These are phyloP conservation scores for Hamamelis virginiana DNA, from an alignment of 164 flowering plant species.

Conservation along the genomic window DNA sequence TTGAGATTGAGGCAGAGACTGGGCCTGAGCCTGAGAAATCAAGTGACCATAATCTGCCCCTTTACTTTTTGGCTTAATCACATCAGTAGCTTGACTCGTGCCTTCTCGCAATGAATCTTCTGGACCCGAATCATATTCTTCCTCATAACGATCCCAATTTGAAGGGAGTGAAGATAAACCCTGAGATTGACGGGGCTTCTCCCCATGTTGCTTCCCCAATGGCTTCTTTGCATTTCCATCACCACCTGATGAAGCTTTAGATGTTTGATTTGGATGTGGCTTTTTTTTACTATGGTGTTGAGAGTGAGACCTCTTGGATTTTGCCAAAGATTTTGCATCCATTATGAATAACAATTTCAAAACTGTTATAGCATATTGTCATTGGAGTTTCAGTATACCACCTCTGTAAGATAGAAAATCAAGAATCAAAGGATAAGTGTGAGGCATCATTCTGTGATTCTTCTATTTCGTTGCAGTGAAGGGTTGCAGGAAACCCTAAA, in stretches of 20 bases:
- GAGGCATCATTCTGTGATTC: too few species aligned
- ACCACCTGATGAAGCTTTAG: conserved; percentile 26
- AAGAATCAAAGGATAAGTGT: too few species aligned
- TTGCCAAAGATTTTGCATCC: conserved; percentile 77
- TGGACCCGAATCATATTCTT: conserved; percentile 30
- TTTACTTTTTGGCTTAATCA: conserved; percentile 63
- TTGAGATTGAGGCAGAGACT: conserved; percentile 30
- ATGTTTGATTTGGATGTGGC: conserved; percentile 33
- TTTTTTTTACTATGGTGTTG: conserved; percentile 52
- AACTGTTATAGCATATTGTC: too few species aligned
- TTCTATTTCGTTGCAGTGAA: too few species aligned
- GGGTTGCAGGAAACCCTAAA: too few species aligned
- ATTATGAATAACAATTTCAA: conserved; percentile 19
- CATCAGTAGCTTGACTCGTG: conserved; percentile 25
- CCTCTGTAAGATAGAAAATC: too few species aligned
- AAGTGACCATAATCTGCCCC: conserved; percentile 68
- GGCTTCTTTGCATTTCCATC: conserved; percentile 22
- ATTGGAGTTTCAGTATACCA: too few species aligned
- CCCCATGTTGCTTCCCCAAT: conserved; percentile 26
- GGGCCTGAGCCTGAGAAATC: conserved; percentile 75
- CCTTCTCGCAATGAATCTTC: conserved; percentile 12
- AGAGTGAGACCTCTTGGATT: conserved; percentile 76
- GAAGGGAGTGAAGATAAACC: conserved; percentile 45
- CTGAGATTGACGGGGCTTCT: conserved; percentile 20
- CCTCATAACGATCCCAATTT: conserved; percentile 83